phyloP scores from a whole-genome alignment of 2,329 filamentous ascomycete species.

The Paraconiothyrium brasiliense region DNA sequence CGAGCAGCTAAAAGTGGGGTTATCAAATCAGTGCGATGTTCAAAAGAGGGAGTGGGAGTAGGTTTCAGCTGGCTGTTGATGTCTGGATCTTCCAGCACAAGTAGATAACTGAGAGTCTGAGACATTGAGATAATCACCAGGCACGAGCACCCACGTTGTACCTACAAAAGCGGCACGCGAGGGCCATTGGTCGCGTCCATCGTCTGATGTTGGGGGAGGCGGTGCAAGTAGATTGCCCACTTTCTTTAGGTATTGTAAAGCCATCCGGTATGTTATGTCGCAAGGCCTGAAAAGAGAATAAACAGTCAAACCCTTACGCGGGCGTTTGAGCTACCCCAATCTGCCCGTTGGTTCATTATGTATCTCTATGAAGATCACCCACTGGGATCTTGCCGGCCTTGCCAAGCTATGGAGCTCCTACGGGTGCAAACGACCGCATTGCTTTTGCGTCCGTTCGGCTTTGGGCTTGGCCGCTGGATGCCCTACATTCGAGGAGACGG shows the following conservation, averaged over 20 bases:
- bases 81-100: background rate
- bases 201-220: conserved; percentile 21
- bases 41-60: too few relatives aligned
- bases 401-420: conserved; percentile 6
- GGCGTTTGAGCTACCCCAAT: background rate
- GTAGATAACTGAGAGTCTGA: too few relatives aligned
- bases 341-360: background rate
- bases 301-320: background rate
- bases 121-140: too few relatives aligned
- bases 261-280: background rate
- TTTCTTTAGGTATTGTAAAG: conserved; percentile 8
- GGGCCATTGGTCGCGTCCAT: conserved; percentile 29
- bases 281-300: background rate
- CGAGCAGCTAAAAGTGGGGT: conserved; percentile 14
- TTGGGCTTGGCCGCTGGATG: conserved; percentile 3
- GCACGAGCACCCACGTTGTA: too few relatives aligned
- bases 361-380: conserved; percentile 6
- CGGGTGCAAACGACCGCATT: background rate
- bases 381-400: background rate
- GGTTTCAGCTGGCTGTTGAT: too few relatives aligned
- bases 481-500: background rate
- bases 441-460: background rate
- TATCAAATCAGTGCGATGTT: too few relatives aligned
- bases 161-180: conserved; percentile 23
- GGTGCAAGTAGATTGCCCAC: conserved; percentile 11